Conservation (phyloP, 2,329 filamentous ascomycete genomes). For the Teratosphaeria nubilosa region DNA sequence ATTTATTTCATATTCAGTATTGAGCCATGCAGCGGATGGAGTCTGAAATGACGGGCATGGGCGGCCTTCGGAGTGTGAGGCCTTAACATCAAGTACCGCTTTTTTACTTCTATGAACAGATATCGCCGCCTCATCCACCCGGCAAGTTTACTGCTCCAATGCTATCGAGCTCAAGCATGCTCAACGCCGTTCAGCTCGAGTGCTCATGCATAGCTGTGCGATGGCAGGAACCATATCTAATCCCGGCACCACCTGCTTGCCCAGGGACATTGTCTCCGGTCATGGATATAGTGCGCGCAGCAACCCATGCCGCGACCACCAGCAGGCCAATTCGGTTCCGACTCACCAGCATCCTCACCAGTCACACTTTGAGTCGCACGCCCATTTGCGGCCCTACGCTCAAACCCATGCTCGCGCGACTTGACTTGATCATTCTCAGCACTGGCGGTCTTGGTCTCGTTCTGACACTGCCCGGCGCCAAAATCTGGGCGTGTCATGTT, state of each 20-base stretch:
- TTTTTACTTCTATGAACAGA: too few species aligned
- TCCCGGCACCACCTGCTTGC: neutral
- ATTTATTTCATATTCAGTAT: neutral
- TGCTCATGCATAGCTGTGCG: too few species aligned
- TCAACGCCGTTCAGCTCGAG: too few species aligned
- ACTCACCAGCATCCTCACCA: neutral
- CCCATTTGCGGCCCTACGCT: neutral
- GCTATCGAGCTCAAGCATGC: too few species aligned
- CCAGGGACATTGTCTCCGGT: neutral
- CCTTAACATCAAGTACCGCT: too few species aligned
- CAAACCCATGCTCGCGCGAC: neutral
- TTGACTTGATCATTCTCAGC: neutral
- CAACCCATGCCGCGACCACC: neutral
- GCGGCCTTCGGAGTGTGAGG: too few species aligned
- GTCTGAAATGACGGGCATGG: neutral
- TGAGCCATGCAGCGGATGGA: neutral
- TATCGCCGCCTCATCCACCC: too few species aligned
- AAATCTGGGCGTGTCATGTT: neutral
- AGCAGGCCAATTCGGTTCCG: neutral
- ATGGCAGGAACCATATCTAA: too few species aligned
- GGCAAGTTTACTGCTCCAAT: too few species aligned
- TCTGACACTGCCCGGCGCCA: neutral
- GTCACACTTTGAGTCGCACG: neutral
- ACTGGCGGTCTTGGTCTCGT: neutral
- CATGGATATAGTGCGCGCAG: neutral